Evolutionary conservation across 2,329 filamentous ascomycete species (phyloP).

Genomic region (Dryadomyces sulphureus): DNA sequence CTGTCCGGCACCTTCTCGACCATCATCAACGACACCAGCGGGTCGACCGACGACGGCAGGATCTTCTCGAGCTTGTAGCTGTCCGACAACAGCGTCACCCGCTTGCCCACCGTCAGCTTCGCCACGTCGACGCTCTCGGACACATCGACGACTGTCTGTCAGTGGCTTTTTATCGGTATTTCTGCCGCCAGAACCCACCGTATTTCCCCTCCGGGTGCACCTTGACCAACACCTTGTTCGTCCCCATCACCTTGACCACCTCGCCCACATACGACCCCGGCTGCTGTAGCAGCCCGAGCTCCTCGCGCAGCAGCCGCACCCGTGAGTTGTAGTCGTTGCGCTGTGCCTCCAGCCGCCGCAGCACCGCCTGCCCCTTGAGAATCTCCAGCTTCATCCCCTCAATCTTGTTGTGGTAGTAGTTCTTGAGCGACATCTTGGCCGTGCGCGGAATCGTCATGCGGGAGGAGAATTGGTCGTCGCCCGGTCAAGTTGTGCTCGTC

Average conservation of each 20-base stretch:
- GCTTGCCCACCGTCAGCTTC: slow-evolving; percentile 95
- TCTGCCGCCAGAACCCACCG: slow-evolving; percentile 52
- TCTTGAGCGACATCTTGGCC: slow-evolving; percentile 88
- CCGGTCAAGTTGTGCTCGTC: too few relatives aligned
- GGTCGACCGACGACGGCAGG: slow-evolving; percentile 93
- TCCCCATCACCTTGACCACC: slow-evolving; percentile 99
- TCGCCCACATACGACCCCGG: slow-evolving; percentile 97
- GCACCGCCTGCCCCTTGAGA: slow-evolving; percentile 91
- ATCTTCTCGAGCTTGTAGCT: slow-evolving; percentile 99
- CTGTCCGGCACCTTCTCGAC: slow-evolving; percentile 99
- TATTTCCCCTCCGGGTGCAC: slow-evolving; percentile 99
- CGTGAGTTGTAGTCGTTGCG: slow-evolving; percentile 99
- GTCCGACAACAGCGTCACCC: slow-evolving; percentile 89
- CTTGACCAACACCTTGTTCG: slow-evolving; percentile 97
- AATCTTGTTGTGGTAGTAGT: slow-evolving; percentile 99
- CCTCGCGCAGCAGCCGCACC: slow-evolving; percentile 85
- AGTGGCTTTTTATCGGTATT: background rate
- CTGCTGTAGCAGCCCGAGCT: slow-evolving; percentile 89
- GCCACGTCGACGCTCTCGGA: slow-evolving; percentile 85
- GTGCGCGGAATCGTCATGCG: background rate
- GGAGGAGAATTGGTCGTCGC: background rate
- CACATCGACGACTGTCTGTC: slow-evolving; percentile 70
- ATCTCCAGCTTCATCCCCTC: slow-evolving; percentile 99
- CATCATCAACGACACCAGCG: slow-evolving; percentile 99
- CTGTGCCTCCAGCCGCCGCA: slow-evolving; percentile 90